phyloP scores from a whole-genome alignment of 257 asterid species.

The Nicotiana noctiflora region DNA sequence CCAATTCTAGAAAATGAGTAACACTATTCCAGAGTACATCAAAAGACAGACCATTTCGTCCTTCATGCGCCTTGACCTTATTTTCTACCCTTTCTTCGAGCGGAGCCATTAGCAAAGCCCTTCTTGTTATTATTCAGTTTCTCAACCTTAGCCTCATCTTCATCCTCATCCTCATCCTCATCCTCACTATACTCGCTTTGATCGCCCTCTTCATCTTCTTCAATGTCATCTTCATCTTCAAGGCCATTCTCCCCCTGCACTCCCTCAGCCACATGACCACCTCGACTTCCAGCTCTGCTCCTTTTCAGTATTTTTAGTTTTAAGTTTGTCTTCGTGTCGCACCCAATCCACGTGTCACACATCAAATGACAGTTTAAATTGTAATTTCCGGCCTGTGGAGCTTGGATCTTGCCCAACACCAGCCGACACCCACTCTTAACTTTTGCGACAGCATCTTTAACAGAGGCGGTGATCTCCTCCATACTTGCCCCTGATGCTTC shows the following conservation, averaged over 20 bases:
- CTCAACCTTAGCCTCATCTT: constrained; percentile 19
- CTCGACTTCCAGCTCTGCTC: constrained; percentile 56
- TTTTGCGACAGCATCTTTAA: constrained; percentile 53
- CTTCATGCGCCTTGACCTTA: not conserved
- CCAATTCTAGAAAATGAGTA: not conserved
- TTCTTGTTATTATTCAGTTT: constrained; percentile 6
- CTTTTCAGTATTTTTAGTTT: constrained; percentile 57
- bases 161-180: constrained; percentile 33
- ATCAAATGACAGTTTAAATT: constrained; percentile 60
- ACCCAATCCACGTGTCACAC: constrained; percentile 85
- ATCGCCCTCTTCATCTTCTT: constrained; percentile 56
- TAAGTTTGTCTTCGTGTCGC: constrained; percentile 43
- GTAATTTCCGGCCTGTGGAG: constrained; percentile 61
- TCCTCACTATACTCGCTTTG: constrained; percentile 86
- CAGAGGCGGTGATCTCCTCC: constrained; percentile 48
- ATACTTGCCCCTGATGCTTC: constrained; percentile 51
- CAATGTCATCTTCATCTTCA: constrained; percentile 57
- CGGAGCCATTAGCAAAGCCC: constrained; percentile 3
- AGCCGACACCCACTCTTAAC: constrained; percentile 68
- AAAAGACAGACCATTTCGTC: not conserved
- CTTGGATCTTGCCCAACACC: constrained; percentile 67
- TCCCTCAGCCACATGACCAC: constrained; percentile 32
- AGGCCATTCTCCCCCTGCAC: constrained; percentile 22
- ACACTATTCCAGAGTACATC: not conserved
- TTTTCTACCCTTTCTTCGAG: not conserved